These are phyloP conservation scores for Cantharellus anzutake DNA, from an alignment of 768 basidiomycete species.

Conservation along the genomic window DNA sequence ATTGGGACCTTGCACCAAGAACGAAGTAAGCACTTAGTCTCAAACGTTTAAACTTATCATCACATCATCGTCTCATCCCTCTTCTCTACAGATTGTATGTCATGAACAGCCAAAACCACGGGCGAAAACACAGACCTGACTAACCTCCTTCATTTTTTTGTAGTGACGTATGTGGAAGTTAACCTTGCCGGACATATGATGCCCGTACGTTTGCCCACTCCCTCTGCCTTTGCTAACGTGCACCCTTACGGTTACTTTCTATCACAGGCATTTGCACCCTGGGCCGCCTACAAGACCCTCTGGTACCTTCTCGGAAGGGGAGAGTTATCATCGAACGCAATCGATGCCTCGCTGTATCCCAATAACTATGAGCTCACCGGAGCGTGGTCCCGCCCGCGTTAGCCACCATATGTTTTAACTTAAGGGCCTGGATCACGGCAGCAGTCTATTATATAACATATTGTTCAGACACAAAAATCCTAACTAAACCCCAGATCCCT, in stretches of 20 bases:
- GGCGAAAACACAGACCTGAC: neutral
- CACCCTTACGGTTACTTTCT: neutral
- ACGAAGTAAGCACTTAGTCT: conserved; percentile 21
- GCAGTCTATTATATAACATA: too few relatives aligned
- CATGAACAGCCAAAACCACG: neutral
- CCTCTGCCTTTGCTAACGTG: neutral
- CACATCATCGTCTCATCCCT: neutral
- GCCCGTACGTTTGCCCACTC: neutral
- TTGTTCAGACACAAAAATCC: too few relatives aligned
- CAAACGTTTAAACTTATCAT: neutral
- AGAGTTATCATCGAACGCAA: neutral
- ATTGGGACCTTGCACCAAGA: conserved; percentile 30
- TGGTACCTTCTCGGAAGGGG: conserved; percentile 1
- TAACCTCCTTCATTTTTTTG: neutral
- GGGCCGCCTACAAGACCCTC: conserved; percentile 4
- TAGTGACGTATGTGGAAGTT: conserved; percentile 46
- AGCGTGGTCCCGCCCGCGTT: neutral
- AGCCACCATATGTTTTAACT: too few relatives aligned
- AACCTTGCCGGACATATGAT: conserved; percentile 51
- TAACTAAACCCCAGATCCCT: too few relatives aligned
- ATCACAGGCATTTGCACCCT: conserved; percentile 1
- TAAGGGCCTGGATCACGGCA: too few relatives aligned
- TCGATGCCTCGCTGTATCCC: conserved; percentile 1
- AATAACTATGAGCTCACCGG: neutral
- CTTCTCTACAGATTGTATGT: neutral